Conservation (phyloP, 805 yeast genomes). For the Cyberlindnera maclurae region DNA sequence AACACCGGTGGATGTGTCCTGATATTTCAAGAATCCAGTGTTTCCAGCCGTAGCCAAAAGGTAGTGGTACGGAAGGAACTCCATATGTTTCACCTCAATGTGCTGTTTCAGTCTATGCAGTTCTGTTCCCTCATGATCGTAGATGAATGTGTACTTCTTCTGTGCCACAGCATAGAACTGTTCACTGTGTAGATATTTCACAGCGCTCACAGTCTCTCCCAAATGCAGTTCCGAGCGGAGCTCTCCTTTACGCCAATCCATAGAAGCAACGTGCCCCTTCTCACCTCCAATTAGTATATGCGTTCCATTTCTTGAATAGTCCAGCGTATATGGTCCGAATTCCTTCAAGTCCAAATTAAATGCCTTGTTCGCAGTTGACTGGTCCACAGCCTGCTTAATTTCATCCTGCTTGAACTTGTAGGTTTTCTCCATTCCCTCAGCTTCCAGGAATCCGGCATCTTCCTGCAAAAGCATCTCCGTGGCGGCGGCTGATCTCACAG, state of each 20-base stretch:
- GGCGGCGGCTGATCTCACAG: slow-evolving; percentile 75
- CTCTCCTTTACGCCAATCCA: slow-evolving; percentile 90
- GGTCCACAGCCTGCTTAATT: slow-evolving; percentile 68
- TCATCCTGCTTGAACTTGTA: slow-evolving; percentile 79
- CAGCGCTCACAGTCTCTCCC: slow-evolving; percentile 86
- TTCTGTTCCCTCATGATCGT: slow-evolving; percentile 88
- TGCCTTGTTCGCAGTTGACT: slow-evolving; percentile 63
- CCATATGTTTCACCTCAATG: slow-evolving; percentile 73
- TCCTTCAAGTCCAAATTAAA: slow-evolving; percentile 67
- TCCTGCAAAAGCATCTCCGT: slow-evolving; percentile 84
- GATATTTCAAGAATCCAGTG: slow-evolving; percentile 83
- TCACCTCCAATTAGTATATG: slow-evolving; percentile 77
- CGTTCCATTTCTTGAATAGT: slow-evolving; percentile 85
- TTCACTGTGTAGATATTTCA: slow-evolving; percentile 84
- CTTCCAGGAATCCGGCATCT: slow-evolving; percentile 79
- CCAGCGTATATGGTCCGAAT: slow-evolving; percentile 80
- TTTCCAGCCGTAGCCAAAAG: slow-evolving; percentile 83
- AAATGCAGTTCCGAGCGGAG: slow-evolving; percentile 76
- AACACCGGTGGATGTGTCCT: slow-evolving; percentile 90
- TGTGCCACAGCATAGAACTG: slow-evolving; percentile 96
- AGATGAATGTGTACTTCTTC: slow-evolving; percentile 86
- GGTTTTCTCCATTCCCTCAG: slow-evolving; percentile 92
- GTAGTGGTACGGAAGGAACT: slow-evolving; percentile 90
- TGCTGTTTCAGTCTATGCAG: slow-evolving; percentile 88
- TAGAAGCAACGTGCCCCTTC: slow-evolving; percentile 91